Percentiles rank a stretch among this genome's conserved stretches.
phyloP scores from a whole-genome alignment of 164 flowering plant genomes.

The grape (Vitis vinifera) region DNA sequence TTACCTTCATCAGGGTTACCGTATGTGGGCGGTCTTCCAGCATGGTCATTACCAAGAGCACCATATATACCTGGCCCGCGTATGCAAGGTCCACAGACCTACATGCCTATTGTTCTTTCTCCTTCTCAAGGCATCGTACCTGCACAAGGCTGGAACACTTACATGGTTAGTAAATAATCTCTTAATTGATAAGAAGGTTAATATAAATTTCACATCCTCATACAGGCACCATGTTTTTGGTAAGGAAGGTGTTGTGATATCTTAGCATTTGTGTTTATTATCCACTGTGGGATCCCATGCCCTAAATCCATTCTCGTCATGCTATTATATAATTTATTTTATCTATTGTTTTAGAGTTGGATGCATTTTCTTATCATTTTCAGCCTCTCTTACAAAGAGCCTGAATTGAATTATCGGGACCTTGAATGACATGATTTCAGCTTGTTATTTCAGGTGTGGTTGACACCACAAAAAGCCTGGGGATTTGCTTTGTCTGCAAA shows the following conservation, averaged over 20 bases:
- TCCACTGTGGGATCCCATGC: not conserved
- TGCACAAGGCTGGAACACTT: conserved; percentile 67
- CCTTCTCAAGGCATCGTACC: conserved; percentile 53
- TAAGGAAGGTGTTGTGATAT: not conserved
- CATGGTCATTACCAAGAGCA: conserved; percentile 54
- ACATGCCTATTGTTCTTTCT: conserved; percentile 54
- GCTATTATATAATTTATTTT: not conserved
- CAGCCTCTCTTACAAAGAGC: not conserved
- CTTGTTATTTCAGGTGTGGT: too few relatives aligned
- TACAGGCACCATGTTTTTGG: conserved; percentile 2
- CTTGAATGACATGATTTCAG: too few relatives aligned
- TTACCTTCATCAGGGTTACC: conserved; percentile 41
- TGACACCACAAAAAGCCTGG: too few relatives aligned
- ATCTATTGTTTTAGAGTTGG: not conserved
- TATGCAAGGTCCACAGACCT: conserved; percentile 45
- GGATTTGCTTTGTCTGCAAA: too few relatives aligned
- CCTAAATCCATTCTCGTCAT: not conserved
- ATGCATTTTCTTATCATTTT: not conserved
- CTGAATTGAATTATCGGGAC: too few relatives aligned
- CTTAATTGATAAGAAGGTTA: not conserved
- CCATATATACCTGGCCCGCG: conserved; percentile 46
- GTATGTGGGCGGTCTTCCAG: conserved; percentile 44
- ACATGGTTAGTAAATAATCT: conserved; percentile 41
- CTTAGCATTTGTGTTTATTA: not conserved
- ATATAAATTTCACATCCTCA: not conserved